Base-by-base conservation (phyloP, 441 rosid species). In the Sinapis alba region DNA sequence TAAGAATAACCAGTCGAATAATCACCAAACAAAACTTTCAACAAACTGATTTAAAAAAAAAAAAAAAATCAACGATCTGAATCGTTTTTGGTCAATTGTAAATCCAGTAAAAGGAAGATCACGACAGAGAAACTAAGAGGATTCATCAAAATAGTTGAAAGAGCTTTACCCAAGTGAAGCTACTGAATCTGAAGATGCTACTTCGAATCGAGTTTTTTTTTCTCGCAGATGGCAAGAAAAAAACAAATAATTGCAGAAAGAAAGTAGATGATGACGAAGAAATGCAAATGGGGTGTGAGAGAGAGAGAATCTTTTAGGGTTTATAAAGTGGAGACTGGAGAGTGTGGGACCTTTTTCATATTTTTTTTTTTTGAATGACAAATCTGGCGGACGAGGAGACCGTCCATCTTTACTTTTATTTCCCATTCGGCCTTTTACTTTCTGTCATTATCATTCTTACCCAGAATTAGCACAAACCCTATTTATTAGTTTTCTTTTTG, bases 81-180 rank as follows among this genome's bases (percentile, higher is more conserved):
- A 62, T 10, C 23, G 32, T 61, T 36, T 50, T 0, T 50, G 12
- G 7, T 67, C 30, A 27, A 66, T 19, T 7, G 50, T 0, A 32
- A 59, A 50, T 18, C 38, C 54, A 67, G 41, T 5, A 36, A 53
- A 47, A 27, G 9, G 18, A 23, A 23, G 3, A 47, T 12, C 57
- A 64, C 16, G 4, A 13, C 9, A 4, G 24, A 28, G 32, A 19
- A 19, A 19, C 16, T 12, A 36, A 20, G 16, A 34, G 0, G 30
- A 62, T 9, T 30, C 23, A 30, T 66, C 53, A 26, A 30, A 19
- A 21, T 10, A 54, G 11, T 0, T n/a, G 4, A 43, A 74, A 76
- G 68, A 10, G 76, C 78, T 81, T 81, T 80, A 69, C 85, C 90
- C 90, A 72, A 77, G 57, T 65, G 32, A 12, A 77, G 70, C 67